Evolutionary conservation across 2,329 filamentous ascomycete species (phyloP), one percentile per base, ranked within the genome.

Genomic region (Talaromyces sp.): DNA sequence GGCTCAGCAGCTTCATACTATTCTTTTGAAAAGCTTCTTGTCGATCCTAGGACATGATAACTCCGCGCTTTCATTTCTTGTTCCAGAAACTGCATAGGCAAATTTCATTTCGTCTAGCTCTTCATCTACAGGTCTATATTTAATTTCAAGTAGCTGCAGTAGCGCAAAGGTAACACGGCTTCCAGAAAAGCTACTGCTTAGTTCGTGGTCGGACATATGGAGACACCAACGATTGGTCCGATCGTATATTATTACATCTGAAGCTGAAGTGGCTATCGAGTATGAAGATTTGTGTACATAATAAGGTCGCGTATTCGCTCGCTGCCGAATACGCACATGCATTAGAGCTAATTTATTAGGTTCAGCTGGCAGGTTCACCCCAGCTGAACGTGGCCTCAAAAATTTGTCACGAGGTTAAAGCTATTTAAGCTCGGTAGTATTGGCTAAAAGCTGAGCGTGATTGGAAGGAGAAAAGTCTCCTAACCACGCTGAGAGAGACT

Each of bases 291-390:
- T 33, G 3, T 13, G 32, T 33, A 33, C 32, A 11, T 33, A 33
- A 39, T 6, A 25, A 25, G 30, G 32, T 27, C 3, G 53, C 53
- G 58, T 56, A 52, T 57, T 56, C 58, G 58, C 15, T 17, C 32
- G 32, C 22, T 60, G 11, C 36, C 58, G 58, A 57, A 57, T 60
- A 60, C 53, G 58, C 53, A 57, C 42, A 33, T 60, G 42, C 53
- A 52, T 60, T 8, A 51, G 13, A n/a, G 17, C 13, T 17, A 28
- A 25, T 22, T 13, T 13, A 47, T 19, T 25, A 25, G 22, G 44
- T 3, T 47, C 22, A 42, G 19, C 32, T 52, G 22, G 30, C 42
- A 30, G 27, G 27, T 28, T 28, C 27, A 28, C 27, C 7, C 27
- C 27, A 44, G 22, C 13, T 25, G 22, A 39, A 22, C n/a, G 25